phyloP scores from a whole-genome alignment of 2,329 filamentous ascomycete species.

The Claviceps arundinis region DNA sequence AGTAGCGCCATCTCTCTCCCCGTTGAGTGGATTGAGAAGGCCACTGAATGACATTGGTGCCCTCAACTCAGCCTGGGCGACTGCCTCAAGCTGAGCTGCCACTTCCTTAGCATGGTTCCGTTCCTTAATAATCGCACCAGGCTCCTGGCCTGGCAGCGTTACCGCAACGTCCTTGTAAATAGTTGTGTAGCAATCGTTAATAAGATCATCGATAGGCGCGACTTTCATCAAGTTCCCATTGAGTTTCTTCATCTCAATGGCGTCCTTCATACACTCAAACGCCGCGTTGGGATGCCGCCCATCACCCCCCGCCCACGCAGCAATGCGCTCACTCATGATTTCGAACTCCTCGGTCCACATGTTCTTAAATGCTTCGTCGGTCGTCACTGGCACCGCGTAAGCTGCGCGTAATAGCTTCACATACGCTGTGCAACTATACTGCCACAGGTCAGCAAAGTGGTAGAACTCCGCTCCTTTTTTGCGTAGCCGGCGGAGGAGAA shows the following conservation, averaged over 20 bases:
- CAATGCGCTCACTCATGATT: conserved; percentile 39
- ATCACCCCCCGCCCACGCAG: conserved; percentile 37
- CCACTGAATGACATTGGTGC: conserved; percentile 24
- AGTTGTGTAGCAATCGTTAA: conserved; percentile 75
- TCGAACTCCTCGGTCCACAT: conserved; percentile 44
- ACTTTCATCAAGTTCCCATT: conserved; percentile 83
- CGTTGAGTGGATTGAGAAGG: conserved; percentile 29
- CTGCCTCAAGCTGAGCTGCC: conserved; percentile 22
- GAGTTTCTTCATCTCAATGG: conserved; percentile 50
- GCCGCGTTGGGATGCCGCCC: conserved; percentile 23
- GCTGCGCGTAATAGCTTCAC: conserved; percentile 37
- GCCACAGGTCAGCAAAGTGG: conserved; percentile 48
- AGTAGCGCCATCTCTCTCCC: conserved; percentile 21
- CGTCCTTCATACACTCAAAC: conserved; percentile 43
- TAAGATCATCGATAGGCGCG: conserved; percentile 78
- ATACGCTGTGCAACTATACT: conserved; percentile 40
- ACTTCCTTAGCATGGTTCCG: conserved; percentile 29
- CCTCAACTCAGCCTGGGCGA: conserved; percentile 16
- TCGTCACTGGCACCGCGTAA: conserved; percentile 30
- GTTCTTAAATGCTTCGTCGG: conserved; percentile 43
- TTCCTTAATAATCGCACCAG: conserved; percentile 33
- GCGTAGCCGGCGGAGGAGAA: conserved; percentile 63
- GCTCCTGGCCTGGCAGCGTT: conserved; percentile 38
- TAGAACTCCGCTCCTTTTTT: conserved; percentile 69
- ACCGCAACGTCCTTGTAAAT: conserved; percentile 57